phyloP scores from a whole-genome alignment of 768 basidiomycete genomes.

The Pisolithus sp. region DNA sequence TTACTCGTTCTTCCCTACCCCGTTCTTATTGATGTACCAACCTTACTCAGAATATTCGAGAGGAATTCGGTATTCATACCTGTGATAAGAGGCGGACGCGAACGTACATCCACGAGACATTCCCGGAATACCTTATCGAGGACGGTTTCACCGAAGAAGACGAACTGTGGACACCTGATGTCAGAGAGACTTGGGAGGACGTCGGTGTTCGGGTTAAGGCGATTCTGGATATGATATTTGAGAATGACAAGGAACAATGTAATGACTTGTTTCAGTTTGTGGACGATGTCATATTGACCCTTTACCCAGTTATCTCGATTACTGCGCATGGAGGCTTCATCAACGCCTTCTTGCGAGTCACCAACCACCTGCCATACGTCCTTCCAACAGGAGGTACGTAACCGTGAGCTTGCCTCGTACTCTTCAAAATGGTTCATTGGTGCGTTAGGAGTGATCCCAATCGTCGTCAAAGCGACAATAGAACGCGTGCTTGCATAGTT shows the following conservation, averaged over 20 bases:
- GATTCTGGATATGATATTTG: conserved; percentile 54
- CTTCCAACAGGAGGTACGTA: conserved; percentile 60
- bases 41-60: conserved; percentile 52
- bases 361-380: conserved; percentile 38
- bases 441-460: conserved; percentile 19
- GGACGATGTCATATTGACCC: background rate
- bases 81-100: conserved; percentile 57
- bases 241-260: conserved; percentile 41
- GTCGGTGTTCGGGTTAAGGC: conserved; percentile 40
- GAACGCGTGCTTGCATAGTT: too few relatives aligned
- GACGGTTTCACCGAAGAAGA: conserved; percentile 57
- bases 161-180: conserved; percentile 47
- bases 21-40: background rate
- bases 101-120: conserved; percentile 42
- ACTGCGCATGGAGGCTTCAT: conserved; percentile 64
- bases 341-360: conserved; percentile 43
- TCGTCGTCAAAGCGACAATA: conserved; percentile 13
- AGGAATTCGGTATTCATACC: conserved; percentile 61
- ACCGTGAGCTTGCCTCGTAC: background rate
- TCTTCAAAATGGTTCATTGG: conserved; percentile 2
- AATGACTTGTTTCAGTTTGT: conserved; percentile 23
- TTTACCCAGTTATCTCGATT: conserved; percentile 50
- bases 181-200: conserved; percentile 47
- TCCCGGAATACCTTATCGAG: conserved; percentile 50
- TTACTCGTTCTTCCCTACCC: background rate